Evolutionary conservation across 176 grass and related monocot genomes (phyloP), one percentile per base, ranked within the genome.

Genomic region (Pontederia paniculata): DNA sequence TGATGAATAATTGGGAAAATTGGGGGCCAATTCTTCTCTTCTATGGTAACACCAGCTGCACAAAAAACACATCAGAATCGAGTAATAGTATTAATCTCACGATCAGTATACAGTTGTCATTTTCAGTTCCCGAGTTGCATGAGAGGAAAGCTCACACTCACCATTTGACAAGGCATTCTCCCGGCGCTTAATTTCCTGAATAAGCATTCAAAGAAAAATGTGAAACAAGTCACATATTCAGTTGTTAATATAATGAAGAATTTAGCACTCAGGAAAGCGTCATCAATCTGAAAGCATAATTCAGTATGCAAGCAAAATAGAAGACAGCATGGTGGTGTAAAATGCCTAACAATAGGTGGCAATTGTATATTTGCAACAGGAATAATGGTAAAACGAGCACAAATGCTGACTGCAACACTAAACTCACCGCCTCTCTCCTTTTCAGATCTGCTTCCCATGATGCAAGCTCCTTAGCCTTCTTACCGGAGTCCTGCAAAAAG

Each of bases 1-100:
- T 94, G 88, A 68, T 94, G 88, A 47, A 94, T 94, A 58, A 94
- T 84, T 3, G 80, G 83, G 68, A 94, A 94, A 59, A 94, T 73
- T 0, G 88, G 84, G 0, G 88, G 88, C 84, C 84, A 94, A 46
- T 94, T 94, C 70, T 94, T 94, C 22, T 84, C 88, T 22, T 88
- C 88, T 59, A 71, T 78, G 51, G 80, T 37, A 49, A 94, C 74
- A n/a, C 88, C 80, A 15, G 81, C 76, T 85, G 57, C 23, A 23
- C 59, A 54, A 65, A 42, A 16, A n/a, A n/a, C n/a, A n/a, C n/a
- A n/a, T n/a, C n/a, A n/a, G n/a, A n/a, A n/a, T n/a, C n/a, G n/a
- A n/a, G n/a, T n/a, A n/a, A n/a, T n/a, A n/a, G n/a, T n/a, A n/a
- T n/a, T 6, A 37, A 37, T 37, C 28, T 37, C 3, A 37, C 7